Evolutionary conservation across 2,329 filamentous ascomycete genomes (phyloP).

Genomic region (Ceratocystis destructans): DNA sequence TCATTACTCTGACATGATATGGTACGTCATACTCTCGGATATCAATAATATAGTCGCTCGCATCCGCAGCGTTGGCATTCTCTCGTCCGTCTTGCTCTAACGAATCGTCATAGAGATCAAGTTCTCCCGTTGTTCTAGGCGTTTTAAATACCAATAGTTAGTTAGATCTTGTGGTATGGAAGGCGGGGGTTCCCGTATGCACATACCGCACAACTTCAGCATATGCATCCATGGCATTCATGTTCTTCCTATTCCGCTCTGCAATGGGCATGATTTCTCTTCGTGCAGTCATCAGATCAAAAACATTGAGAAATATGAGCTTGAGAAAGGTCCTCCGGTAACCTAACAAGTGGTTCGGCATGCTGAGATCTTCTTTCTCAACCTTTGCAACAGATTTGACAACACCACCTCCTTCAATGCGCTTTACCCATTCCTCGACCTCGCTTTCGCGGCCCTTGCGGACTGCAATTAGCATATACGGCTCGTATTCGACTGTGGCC

Average conservation of each 20-base stretch:
- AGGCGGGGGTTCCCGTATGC: not conserved
- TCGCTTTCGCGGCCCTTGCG: slow-evolving; percentile 80
- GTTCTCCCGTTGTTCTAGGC: slow-evolving; percentile 57
- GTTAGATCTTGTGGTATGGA: not conserved
- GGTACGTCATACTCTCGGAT: slow-evolving; percentile 98
- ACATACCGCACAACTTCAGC: slow-evolving; percentile 81
- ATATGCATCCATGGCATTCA: slow-evolving; percentile 96
- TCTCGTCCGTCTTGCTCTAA: slow-evolving; percentile 66
- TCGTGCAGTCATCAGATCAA: slow-evolving; percentile 70
- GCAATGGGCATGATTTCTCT: slow-evolving; percentile 78
- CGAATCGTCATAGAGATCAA: slow-evolving; percentile 89
- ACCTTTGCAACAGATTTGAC: slow-evolving; percentile 65
- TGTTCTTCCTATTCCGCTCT: slow-evolving; percentile 90
- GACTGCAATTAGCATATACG: slow-evolving; percentile 86
- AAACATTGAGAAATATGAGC: slow-evolving; percentile 75
- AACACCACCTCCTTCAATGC: slow-evolving; percentile 62
- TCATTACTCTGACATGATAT: slow-evolving; percentile 97
- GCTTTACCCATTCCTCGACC: slow-evolving; percentile 87
- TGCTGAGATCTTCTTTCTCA: slow-evolving; percentile 83
- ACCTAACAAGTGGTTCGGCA: slow-evolving; percentile 91
- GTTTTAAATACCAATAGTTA: slow-evolving; percentile 19
- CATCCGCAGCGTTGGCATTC: slow-evolving; percentile 65
- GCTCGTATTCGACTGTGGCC: slow-evolving; percentile 88
- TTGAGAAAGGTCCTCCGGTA: slow-evolving; percentile 81
- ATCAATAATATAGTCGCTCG: slow-evolving; percentile 95